phyloP scores from a whole-genome alignment of 2,329 filamentous ascomycete genomes.

The Stachybotrys chartarum region DNA sequence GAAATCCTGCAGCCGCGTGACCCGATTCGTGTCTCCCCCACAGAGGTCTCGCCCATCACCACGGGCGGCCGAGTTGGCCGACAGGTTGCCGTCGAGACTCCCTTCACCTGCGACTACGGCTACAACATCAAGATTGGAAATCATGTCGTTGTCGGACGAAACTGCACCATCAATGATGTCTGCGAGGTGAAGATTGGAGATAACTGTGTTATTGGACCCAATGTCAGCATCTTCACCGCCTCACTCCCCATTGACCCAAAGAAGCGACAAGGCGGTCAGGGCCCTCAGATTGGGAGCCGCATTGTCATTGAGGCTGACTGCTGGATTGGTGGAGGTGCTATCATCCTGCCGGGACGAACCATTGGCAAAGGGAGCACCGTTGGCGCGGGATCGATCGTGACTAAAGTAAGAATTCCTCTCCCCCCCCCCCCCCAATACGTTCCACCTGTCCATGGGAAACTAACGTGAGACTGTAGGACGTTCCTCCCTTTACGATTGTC shows the following conservation, averaged over 20 bases:
- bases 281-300: slow-evolving; percentile 60
- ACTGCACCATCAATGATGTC: slow-evolving; percentile 84
- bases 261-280: slow-evolving; percentile 65
- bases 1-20: slow-evolving; percentile 63
- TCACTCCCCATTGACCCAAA: slow-evolving; percentile 67
- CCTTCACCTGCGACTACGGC: slow-evolving; percentile 90
- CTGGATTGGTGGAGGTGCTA: slow-evolving; percentile 72
- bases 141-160: slow-evolving; percentile 74
- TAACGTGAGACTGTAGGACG: slow-evolving; percentile 36
- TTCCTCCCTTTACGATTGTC: slow-evolving; percentile 61
- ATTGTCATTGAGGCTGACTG: slow-evolving; percentile 81
- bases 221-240: slow-evolving; percentile 78
- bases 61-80: slow-evolving; percentile 61
- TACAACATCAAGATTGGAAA: slow-evolving; percentile 89
- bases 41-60: slow-evolving; percentile 41
- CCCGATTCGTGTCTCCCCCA: slow-evolving; percentile 47
- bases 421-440: not conserved
- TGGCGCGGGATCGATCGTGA: slow-evolving; percentile 79
- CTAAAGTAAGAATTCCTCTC: slow-evolving; percentile 46
- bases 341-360: slow-evolving; percentile 70
- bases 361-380: slow-evolving; percentile 75
- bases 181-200: slow-evolving; percentile 75
- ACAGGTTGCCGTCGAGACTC: slow-evolving; percentile 72
- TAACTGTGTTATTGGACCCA: slow-evolving; percentile 69
- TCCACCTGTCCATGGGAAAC: not conserved